A percentile compares a stretch with the other conserved stretches of the same genome.
phyloP scores from a whole-genome alignment of 257 asterid species.

The Lavandula angustifolia region DNA sequence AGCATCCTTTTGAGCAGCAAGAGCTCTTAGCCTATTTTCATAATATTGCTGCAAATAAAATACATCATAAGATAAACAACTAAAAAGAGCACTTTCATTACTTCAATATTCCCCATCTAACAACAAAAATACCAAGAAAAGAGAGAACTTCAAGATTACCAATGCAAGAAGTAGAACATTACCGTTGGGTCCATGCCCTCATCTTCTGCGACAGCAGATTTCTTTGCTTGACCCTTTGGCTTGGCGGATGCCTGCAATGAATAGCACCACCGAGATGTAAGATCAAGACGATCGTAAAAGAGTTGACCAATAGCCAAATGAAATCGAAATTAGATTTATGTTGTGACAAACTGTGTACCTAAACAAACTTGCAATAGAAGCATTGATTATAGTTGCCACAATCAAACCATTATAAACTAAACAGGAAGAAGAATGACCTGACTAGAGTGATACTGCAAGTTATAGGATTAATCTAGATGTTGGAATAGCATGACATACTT shows the following conservation, averaged over 20 bases:
- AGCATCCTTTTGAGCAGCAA: conserved; percentile 57
- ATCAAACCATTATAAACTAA: neutral
- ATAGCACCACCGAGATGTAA: conserved; percentile 15
- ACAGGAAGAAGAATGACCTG: neutral
- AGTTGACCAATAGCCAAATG: neutral
- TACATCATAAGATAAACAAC: conserved; percentile 1
- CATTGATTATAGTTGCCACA: neutral
- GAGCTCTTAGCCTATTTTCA: conserved; percentile 66
- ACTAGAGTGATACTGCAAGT: neutral
- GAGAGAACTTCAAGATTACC: neutral
- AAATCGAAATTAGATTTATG: conserved; percentile 6
- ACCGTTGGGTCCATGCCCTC: conserved; percentile 79
- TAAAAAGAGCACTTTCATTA: neutral
- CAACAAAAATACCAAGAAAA: neutral
- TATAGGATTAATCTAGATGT: neutral
- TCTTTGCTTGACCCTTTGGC: conserved; percentile 42
- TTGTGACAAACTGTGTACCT: neutral
- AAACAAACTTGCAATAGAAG: neutral
- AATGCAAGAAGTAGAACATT: neutral
- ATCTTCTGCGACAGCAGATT: conserved; percentile 58
- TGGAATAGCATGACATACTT: neutral
- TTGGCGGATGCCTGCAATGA: conserved; percentile 45
- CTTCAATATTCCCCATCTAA: neutral
- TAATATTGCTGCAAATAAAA: conserved; percentile 62
- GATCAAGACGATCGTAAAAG: neutral